Evolutionary conservation across 1,284 basidiomycete genomes (phyloP).

Genomic region (Microbotryum intermedium): DNA sequence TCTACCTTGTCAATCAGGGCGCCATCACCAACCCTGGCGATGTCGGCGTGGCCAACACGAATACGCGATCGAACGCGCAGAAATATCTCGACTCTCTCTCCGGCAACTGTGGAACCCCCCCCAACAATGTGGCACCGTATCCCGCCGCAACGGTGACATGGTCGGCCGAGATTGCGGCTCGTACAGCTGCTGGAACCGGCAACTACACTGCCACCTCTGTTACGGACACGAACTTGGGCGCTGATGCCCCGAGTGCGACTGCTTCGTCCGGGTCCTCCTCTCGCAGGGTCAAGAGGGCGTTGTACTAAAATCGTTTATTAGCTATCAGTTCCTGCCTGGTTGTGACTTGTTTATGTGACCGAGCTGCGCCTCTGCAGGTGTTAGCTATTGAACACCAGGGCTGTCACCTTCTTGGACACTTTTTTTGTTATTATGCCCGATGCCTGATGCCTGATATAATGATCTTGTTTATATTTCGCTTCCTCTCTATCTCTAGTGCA

Average conservation of each 20-base stretch:
- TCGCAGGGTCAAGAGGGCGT: background rate
- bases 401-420: background rate
- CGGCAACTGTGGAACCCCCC: slow-evolving; percentile 13
- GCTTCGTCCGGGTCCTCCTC: background rate
- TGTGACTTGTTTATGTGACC: background rate
- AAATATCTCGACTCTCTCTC: slow-evolving; percentile 11
- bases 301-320: background rate
- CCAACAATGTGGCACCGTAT: slow-evolving; percentile 21
- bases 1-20: background rate
- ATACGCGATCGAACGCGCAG: slow-evolving; percentile 1
- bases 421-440: background rate
- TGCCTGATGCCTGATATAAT: too few relatives aligned
- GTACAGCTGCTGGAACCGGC: slow-evolving; percentile 1
- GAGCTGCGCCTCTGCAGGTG: background rate
- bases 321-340: background rate
- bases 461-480: too few relatives aligned
- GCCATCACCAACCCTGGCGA: slow-evolving; percentile 11
- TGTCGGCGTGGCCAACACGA: slow-evolving; percentile 13
- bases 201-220: slow-evolving; percentile 12
- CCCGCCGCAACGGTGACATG: slow-evolving; percentile 5
- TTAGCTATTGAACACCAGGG: background rate
- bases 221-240: background rate
- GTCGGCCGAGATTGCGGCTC: slow-evolving; percentile 14
- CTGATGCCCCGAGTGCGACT: background rate
- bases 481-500: too few relatives aligned